A percentile compares a stretch with the other conserved stretches of the same genome.
Conservation (phyloP, 2,329 filamentous ascomycete species). For the Didymella exigua region DNA sequence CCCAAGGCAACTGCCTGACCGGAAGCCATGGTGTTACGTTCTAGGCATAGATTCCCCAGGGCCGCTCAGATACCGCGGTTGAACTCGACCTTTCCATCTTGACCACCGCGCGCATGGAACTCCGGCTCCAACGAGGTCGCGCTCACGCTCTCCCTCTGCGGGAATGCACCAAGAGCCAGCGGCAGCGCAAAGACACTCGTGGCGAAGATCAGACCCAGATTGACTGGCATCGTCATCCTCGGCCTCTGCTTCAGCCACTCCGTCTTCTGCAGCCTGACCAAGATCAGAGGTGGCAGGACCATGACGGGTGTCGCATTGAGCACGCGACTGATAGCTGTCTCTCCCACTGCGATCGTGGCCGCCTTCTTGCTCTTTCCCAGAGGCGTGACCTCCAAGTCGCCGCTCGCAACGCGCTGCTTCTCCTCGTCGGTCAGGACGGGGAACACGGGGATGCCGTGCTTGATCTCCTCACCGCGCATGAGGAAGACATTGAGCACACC, state of each 20-base stretch:
- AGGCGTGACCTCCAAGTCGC: constrained; percentile 63
- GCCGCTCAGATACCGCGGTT: constrained; percentile 81
- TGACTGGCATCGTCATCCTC: constrained; percentile 77
- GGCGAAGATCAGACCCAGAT: constrained; percentile 82
- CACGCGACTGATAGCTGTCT: constrained; percentile 90
- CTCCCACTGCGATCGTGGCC: constrained; percentile 84
- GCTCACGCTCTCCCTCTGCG: constrained; percentile 82
- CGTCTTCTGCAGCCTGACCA: constrained; percentile 83
- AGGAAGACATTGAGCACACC: constrained; percentile 94
- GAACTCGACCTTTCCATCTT: constrained; percentile 87
- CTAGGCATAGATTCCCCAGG: neutral
- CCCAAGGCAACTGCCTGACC: neutral
- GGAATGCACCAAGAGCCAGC: constrained; percentile 88
- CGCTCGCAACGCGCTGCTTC: constrained; percentile 68
- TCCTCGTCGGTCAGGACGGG: constrained; percentile 76
- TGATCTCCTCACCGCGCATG: constrained; percentile 96
- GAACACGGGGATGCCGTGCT: constrained; percentile 89
- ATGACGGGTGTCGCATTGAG: constrained; percentile 96
- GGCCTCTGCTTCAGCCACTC: constrained; percentile 82
- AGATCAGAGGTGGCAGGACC: constrained; percentile 86
- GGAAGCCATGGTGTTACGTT: neutral
- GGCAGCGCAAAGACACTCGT: constrained; percentile 90
- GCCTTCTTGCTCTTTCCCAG: constrained; percentile 88
- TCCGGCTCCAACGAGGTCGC: constrained; percentile 80
- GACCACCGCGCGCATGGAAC: constrained; percentile 81